Conservation (phyloP, 441 rosid species). For the Francoa sonchifolia region DNA sequence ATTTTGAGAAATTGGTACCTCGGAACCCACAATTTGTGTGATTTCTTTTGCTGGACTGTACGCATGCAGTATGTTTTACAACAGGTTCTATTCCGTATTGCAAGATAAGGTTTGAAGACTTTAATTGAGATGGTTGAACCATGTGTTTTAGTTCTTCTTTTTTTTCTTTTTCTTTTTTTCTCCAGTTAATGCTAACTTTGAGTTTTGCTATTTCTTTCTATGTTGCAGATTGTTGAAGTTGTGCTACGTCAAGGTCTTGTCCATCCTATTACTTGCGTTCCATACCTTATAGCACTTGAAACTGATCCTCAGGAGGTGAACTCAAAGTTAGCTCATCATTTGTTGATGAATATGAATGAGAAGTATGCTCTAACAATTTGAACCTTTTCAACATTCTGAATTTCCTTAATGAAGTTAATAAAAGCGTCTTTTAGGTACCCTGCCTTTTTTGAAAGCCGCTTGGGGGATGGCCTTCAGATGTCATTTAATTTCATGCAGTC, state of each 20-base stretch:
- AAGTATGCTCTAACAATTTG: slow-evolving; percentile 41
- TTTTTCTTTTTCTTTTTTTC: neutral
- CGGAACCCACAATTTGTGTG: no score
- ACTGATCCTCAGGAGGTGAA: slow-evolving; percentile 89
- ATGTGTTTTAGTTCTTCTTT: neutral
- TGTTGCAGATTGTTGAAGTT: slow-evolving; percentile 82
- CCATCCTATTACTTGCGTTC: slow-evolving; percentile 99
- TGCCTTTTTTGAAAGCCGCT: slow-evolving; percentile 89
- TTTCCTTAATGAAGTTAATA: no score
- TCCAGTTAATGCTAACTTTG: no score
- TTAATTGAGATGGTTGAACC: no score
- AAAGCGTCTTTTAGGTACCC: slow-evolving; percentile 65
- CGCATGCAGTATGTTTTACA: no score
- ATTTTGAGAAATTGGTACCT: no score
- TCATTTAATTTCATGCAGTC: slow-evolving; percentile 77
- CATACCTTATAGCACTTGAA: slow-evolving; percentile 95
- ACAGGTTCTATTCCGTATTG: no score
- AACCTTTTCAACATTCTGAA: no score
- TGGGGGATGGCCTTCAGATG: slow-evolving; percentile 97
- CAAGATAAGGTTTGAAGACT: no score
- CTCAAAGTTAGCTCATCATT: slow-evolving; percentile 93
- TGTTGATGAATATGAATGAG: slow-evolving; percentile 99
- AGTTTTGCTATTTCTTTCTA: slow-evolving; percentile 1
- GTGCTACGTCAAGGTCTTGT: slow-evolving; percentile 98
- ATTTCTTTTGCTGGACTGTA: no score